Evolutionary conservation across 163 green algal genomes (phyloP), one percentile per base, ranked within the genome.

Genomic region (Chlorella variabilis): DNA sequence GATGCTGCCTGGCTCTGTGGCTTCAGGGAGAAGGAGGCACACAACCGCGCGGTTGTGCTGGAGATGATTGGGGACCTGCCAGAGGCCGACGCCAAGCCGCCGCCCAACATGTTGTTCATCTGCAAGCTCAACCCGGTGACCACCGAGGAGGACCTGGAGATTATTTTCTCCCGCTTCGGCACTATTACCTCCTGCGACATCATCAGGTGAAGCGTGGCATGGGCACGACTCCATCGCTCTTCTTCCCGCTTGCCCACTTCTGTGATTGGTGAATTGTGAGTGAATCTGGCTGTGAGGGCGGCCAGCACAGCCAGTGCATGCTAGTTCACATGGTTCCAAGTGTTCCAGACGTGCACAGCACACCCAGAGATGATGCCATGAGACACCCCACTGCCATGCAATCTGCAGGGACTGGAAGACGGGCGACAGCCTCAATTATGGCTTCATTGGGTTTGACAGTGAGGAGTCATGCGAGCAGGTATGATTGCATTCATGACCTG

Each of bases 41-140:
- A 95, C 31, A 91, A 91, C 48, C 82, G 94, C 13, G 97, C 95
- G 6, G 95, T 99, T 25, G 94, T 99, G 56, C 89, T 99, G 73
- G 97, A 99, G 88, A 99, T 99, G 97, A 97, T 99, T 81, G 97
- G 97, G 0, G 97, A 99, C 88, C 82, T 99, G 74, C 97, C 97
- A 1, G 94, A 98, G 54, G 95, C 95, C 7, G 97, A 99, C 34
- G 96, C 92, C 36, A 95, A 94, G 86, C 96, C 97, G 20, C 97
- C 96, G 6, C 88, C 93, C 80, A 97, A 98, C 88, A 94, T 98
- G 89, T 88, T 99, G 5, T 99, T 99, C 85, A 87, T 99, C 29
- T 99, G 96, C 92, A 98, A 98, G 89, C 92, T 99, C 42, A 99
- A 99, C 84, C 94, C 94, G 27, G 95, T 99, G 42, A 89, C 83